Evolutionary conservation across 345 rosid genomes (phyloP).

Genomic region (Melaleuca alternifolia): DNA sequence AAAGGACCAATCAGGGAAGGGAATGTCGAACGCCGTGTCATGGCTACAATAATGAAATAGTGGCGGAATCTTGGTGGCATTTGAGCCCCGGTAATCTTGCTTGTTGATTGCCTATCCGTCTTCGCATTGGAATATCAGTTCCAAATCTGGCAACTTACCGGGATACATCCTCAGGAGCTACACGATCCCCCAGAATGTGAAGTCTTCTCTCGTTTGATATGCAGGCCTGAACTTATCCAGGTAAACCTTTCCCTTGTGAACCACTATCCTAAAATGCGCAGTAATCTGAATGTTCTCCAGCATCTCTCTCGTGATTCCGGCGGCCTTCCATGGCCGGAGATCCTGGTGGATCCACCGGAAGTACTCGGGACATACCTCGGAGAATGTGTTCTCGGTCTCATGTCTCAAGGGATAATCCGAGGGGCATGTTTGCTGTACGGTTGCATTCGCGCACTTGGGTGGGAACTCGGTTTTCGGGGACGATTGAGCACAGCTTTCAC

Average conservation of each 20-base stretch:
- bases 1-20: constrained; percentile 70
- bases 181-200: constrained; percentile 62
- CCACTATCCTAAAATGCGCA: constrained; percentile 43
- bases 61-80: constrained; percentile 32
- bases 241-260: constrained; percentile 33
- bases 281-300: constrained; percentile 21
- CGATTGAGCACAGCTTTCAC: neutral
- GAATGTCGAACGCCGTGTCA: constrained; percentile 18
- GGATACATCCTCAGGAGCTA: constrained; percentile 68
- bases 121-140: constrained; percentile 40
- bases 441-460: neutral
- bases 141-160: constrained; percentile 51
- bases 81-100: constrained; percentile 6
- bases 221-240: constrained; percentile 27
- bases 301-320: constrained; percentile 44
- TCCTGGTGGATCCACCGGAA: constrained; percentile 63
- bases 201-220: constrained; percentile 49
- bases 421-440: constrained; percentile 12
- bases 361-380: constrained; percentile 42
- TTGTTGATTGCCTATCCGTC: constrained; percentile 31
- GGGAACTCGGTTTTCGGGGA: neutral
- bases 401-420: constrained; percentile 20
- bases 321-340: constrained; percentile 35
- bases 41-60: constrained; percentile 35
- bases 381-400: constrained; percentile 1